phyloP scores from a whole-genome alignment of 208 protist species.

The Acanthamoeba quina region DNA sequence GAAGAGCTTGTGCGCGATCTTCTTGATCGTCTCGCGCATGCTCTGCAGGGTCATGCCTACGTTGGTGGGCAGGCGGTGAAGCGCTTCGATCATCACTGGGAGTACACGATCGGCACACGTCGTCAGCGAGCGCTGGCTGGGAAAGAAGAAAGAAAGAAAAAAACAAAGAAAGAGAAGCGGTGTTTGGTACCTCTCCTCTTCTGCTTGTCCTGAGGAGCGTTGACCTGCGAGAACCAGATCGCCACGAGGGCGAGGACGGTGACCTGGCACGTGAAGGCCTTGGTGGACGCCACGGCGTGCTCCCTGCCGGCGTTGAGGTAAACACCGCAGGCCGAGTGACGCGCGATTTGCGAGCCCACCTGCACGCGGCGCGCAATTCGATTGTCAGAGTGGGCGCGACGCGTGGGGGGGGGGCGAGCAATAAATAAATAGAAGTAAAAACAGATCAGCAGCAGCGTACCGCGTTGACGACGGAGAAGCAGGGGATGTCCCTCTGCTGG shows the following conservation, averaged over 20 bases:
- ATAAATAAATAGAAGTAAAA: conserved; percentile 78
- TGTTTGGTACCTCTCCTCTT: conserved; percentile 70
- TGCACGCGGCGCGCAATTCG: conserved; percentile 74
- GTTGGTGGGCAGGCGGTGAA: conserved; percentile 86
- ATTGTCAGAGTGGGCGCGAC: too few species aligned
- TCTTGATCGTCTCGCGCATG: conserved; percentile 70
- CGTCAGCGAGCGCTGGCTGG: neutral
- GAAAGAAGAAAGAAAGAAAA: too few species aligned
- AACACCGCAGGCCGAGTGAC: conserved; percentile 80
- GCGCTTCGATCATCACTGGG: conserved; percentile 84
- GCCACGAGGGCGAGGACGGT: conserved; percentile 77
- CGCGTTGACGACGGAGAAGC: conserved; percentile 86
- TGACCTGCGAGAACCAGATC: conserved; percentile 75
- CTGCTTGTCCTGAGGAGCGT: conserved; percentile 22
- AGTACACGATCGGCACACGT: neutral
- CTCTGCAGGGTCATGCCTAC: conserved; percentile 80
- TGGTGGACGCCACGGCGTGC: conserved; percentile 89
- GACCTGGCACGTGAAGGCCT: conserved; percentile 88
- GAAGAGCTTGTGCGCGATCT: conserved; percentile 82
- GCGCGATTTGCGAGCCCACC: conserved; percentile 88
- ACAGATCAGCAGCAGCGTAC: conserved; percentile 76
- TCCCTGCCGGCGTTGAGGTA: conserved; percentile 89
- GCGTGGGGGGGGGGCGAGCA: neutral
- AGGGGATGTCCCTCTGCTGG: conserved; percentile 73
- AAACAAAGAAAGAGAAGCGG: neutral